Conservation (phyloP, 305 asterid species). For the Andrographis paniculata region DNA sequence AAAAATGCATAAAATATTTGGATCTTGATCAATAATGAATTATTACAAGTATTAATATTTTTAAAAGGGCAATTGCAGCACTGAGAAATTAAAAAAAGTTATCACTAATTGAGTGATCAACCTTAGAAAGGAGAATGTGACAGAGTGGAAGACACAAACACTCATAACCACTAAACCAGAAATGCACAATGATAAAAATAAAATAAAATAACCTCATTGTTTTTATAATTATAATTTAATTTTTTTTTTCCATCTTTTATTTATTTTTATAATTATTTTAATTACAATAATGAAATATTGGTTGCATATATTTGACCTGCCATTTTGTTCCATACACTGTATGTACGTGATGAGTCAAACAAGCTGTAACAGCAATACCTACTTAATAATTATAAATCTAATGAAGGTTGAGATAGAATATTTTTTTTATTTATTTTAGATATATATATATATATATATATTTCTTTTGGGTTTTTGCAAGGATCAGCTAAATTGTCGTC, state of each 20-base stretch:
- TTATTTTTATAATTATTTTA: no score
- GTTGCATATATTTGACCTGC: conserved; percentile 18
- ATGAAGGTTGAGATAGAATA: no score
- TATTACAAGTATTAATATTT: no score
- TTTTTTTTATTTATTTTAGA: no score
- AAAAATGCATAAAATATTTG: no score
- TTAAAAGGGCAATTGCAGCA: conserved; percentile 20
- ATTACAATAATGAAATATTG: not conserved
- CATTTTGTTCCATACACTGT: conserved; percentile 29
- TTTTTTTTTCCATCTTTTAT: not conserved
- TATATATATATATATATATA: no score
- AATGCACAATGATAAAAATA: not conserved
- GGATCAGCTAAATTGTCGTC: not conserved
- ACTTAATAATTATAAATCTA: conserved; percentile 12
- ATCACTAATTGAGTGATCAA: conserved; percentile 25
- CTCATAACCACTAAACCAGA: conserved; percentile 25
- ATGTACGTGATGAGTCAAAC: conserved; percentile 26
- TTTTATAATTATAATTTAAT: not conserved
- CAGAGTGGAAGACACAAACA: conserved; percentile 46
- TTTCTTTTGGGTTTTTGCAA: no score
- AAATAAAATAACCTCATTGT: conserved; percentile 1
- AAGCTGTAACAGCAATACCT: conserved; percentile 19
- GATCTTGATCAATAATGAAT: not conserved
- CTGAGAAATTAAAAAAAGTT: conserved; percentile 40
- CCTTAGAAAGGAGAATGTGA: conserved; percentile 19